Evolutionary conservation across 108 stramenopile genomes (phyloP), one percentile per base, ranked within the genome.

Genomic region (Pelagomonas calceolata): DNA sequence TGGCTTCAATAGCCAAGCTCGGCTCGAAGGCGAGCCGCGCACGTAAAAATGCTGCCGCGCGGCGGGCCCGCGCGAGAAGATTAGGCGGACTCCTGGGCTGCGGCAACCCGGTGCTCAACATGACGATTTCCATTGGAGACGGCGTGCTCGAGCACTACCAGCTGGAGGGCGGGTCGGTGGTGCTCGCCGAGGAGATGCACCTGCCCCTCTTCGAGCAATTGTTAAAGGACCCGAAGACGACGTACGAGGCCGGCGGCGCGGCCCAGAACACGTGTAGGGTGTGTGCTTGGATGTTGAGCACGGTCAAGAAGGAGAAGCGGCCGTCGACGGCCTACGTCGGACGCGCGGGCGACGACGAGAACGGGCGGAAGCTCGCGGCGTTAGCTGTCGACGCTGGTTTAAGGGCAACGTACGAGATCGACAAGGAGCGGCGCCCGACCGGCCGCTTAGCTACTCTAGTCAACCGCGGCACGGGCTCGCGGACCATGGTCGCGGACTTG

Each of bases 241-340:
- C 92, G 69, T 99, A 89, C 91, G 96, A 98, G 78, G 98, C 98
- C 18, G 98, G 98, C 17, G 98, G 98, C 9, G 98, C 98, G 35
- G 98, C 98, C 15, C 98, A 98, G 85, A 99, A 99, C 89, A 87
- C 92, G 71, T 97, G 98, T 85, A 94, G 98, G 66, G 95, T 99
- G 17, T 96, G 96, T 14, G 95, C 97, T 79, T 99, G 98, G 98
- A 99, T 97, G 94, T 66, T 92, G 66, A 63, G 81, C 65, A 80
- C 82, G 44, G 81, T 81, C 77, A 69, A 83, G n/a, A 82, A 78
- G 4, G 77, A 82, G 68, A 43, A 43, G 12, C 39, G 39, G 9
- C 39, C 39, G 39, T 5, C 5, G 12, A 88, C 88, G 65, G 93
- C 93, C 63, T 98, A 85, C 84, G 82, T 95, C 80, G 97, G 97